These are phyloP conservation scores for Funneliformis geosporum DNA, from an alignment of 192 early-diverging fungal species.

Conservation along the genomic window DNA sequence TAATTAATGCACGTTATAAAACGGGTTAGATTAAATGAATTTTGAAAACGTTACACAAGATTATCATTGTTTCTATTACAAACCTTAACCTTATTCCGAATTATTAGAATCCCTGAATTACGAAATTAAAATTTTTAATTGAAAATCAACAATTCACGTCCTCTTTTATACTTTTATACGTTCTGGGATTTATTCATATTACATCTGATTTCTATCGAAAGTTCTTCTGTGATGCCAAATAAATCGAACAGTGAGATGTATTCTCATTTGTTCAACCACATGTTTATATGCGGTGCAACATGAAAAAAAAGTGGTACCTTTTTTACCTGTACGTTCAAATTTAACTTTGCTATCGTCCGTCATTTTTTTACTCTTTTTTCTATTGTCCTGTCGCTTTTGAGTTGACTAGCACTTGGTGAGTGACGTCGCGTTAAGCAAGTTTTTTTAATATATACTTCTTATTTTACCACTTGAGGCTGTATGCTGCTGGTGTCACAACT, in stretches of 20 bases:
- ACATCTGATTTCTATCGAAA: not conserved
- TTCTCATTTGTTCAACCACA: not conserved
- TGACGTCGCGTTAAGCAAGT: not conserved
- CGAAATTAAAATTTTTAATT: no score
- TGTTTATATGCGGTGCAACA: not conserved
- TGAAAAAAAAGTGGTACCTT: no score
- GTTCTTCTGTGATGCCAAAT: not conserved
- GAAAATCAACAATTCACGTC: no score
- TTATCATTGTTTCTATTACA: no score
- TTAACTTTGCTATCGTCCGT: not conserved
- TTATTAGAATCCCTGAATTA: no score
- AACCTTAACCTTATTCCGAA: no score
- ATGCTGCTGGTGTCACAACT: no score
- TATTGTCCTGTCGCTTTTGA: not conserved
- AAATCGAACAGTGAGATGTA: not conserved
- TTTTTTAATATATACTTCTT: not conserved
- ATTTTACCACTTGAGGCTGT: not conserved
- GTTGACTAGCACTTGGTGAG: not conserved
- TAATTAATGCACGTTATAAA: no score
- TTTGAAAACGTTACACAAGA: no score
- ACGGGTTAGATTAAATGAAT: no score
- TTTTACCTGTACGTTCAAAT: not conserved
- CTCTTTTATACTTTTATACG: no score
- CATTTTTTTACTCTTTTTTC: not conserved
- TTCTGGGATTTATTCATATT: no score